Base-by-base conservation (phyloP, 2,329 filamentous ascomycete genomes). In the Acrocalymma vagum region DNA sequence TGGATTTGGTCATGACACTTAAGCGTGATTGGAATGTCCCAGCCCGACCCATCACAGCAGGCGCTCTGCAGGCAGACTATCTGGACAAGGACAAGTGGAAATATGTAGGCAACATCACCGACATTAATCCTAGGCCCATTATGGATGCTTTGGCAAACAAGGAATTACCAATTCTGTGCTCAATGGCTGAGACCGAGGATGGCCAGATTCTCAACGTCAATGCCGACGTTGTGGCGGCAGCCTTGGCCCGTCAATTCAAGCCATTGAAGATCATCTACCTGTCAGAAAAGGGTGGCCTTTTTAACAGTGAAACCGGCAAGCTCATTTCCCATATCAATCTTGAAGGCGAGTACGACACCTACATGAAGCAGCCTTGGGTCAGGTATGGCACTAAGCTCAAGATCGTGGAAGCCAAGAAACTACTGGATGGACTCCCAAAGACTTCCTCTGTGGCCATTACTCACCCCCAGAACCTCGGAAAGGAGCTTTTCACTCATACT, bases 261-360 rank as follows among this genome's bases (percentile, higher is more conserved):
- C 94, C 94, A 17, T 77, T 97, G 62, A 99, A 99, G 83, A 93
- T 97, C 48, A 92, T 99, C 45, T 99, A 96, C 70, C 80, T 97
- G n/a, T 95, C 91, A 5, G 94, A 99, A 76, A 97, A 97, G 80
- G 94, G 94, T 33, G 94, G 93, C 6, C 76, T 99, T 22, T 95
- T 96, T 74, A 90, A 97, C 67, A 92, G 91, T 45, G 89, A 95
- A 51, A 89, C 86, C n/a, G 88, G 87, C 44, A 87, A 93, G 77
- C 95, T 96, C 77, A 97, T 97, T 64, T 96, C 93, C 5, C 89
- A 88, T 45, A 97, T 97, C 74, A 97, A 97, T 75, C 79, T 99
- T 42, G 94, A 99, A 66, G 92, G 95, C 73, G 94, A 99, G 74
- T 97, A 89, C 63, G 90, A 95, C 44, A 81, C 89, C 64, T 81